These are phyloP conservation scores for Pleurotus djamor DNA, from an alignment of 768 basidiomycete genomes.

Conservation along the genomic window DNA sequence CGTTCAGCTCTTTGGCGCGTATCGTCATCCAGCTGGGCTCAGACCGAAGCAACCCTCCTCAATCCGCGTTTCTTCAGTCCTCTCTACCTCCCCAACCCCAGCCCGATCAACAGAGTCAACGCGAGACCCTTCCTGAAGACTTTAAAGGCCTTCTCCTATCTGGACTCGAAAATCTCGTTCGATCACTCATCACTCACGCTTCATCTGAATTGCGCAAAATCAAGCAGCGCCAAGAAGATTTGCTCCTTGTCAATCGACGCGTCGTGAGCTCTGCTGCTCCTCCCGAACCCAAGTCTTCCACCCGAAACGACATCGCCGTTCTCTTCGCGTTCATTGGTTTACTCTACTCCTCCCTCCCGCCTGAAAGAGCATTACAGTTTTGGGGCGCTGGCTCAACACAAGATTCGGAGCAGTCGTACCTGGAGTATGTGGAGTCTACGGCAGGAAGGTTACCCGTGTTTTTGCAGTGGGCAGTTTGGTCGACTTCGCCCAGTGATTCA, in stretches of 20 bases:
- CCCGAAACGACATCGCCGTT: conserved; percentile 81
- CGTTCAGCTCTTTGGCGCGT: conserved; percentile 70
- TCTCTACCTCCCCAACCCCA: conserved; percentile 20
- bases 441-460: conserved; percentile 69
- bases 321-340: conserved; percentile 83
- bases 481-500: conserved; percentile 69
- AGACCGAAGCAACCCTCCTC: conserved; percentile 29
- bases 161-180: conserved; percentile 69
- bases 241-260: conserved; percentile 65
- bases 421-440: conserved; percentile 60
- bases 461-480: conserved; percentile 89
- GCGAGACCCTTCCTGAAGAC: conserved; percentile 43
- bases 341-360: conserved; percentile 70
- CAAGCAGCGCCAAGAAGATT: conserved; percentile 87
- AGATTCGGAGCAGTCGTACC: conserved; percentile 44
- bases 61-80: conserved; percentile 31
- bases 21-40: conserved; percentile 56
- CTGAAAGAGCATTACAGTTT: conserved; percentile 80
- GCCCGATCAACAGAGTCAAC: conserved; percentile 40
- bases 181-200: conserved; percentile 71
- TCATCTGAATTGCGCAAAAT: conserved; percentile 83
- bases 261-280: conserved; percentile 40
- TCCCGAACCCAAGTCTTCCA: conserved; percentile 35
- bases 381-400: conserved; percentile 67
- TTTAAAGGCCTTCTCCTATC: conserved; percentile 56